A percentile compares a stretch with the other conserved stretches of the same genome.
Conservation (phyloP, 176 grass and related monocot genomes). For the sorghum (Sorghum bicolor) region Sorghum_bicolor_NCBIv3 NC_012875.2:51392001-51392500, state of each 20-base stretch:
- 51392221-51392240: conserved; percentile 73
- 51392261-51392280: conserved; percentile 43
- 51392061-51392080: neutral
- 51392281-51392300: neutral
- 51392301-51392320: neutral
- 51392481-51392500: neutral
- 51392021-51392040: neutral
- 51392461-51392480: neutral
- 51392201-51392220: conserved; percentile 75
- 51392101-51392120: neutral
- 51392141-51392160: conserved; percentile 30
- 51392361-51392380: conserved; percentile 94
- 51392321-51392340: conserved; percentile 6
- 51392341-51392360: conserved; percentile 63
- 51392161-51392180: conserved; percentile 52
- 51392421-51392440: conserved; percentile 90
- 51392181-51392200: conserved; percentile 52
- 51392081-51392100: neutral
- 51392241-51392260: conserved; percentile 77
- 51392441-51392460: neutral
- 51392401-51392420: conserved; percentile 85
- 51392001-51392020: neutral
- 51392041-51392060: neutral
- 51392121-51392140: neutral
- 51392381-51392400: conserved; percentile 99